Evolutionary conservation across 805 yeast species (phyloP).

Genomic region (Metschnikowia sp.): DNA sequence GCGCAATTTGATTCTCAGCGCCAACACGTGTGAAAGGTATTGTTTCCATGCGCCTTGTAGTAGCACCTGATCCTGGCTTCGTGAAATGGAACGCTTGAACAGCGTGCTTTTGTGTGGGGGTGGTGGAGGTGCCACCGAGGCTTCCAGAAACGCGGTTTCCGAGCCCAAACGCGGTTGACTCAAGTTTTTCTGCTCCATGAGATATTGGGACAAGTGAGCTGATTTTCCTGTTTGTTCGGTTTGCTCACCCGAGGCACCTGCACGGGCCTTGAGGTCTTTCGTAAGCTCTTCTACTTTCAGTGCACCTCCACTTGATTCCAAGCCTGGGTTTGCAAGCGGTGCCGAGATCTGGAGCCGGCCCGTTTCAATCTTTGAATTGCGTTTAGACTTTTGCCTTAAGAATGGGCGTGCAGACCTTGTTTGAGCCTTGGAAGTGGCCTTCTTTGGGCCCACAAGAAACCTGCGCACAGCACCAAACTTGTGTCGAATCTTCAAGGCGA

Average conservation of each 20-base stretch:
- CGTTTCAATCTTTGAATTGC: neutral
- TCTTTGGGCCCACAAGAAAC: conserved; percentile 11
- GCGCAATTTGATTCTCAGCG: conserved; percentile 36
- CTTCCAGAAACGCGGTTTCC: conserved; percentile 7
- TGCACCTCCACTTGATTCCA: conserved; percentile 30
- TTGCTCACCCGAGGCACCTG: conserved; percentile 10
- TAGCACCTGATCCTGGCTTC: neutral
- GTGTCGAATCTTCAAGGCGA: conserved; percentile 22
- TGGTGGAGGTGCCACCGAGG: conserved; percentile 13
- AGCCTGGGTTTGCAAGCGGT: conserved; percentile 31
- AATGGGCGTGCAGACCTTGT: conserved; percentile 3
- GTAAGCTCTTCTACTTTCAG: conserved; percentile 16
- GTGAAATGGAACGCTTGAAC: neutral
- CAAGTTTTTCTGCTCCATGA: conserved; percentile 18
- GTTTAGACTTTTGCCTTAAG: neutral
- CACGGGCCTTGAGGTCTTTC: conserved; percentile 13
- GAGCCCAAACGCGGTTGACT: conserved; percentile 4
- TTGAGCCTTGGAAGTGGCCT: conserved; percentile 10
- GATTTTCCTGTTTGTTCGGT: neutral
- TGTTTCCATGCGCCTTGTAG: conserved; percentile 27
- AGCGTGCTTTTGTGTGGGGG: conserved; percentile 11
- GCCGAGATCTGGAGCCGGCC: conserved; percentile 21
- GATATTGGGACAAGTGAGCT: neutral
- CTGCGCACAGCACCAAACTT: conserved; percentile 14
- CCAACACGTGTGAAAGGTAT: conserved; percentile 34